Conservation (phyloP, 352 stramenopile species). For the Phytophthora parvispora region DNA sequence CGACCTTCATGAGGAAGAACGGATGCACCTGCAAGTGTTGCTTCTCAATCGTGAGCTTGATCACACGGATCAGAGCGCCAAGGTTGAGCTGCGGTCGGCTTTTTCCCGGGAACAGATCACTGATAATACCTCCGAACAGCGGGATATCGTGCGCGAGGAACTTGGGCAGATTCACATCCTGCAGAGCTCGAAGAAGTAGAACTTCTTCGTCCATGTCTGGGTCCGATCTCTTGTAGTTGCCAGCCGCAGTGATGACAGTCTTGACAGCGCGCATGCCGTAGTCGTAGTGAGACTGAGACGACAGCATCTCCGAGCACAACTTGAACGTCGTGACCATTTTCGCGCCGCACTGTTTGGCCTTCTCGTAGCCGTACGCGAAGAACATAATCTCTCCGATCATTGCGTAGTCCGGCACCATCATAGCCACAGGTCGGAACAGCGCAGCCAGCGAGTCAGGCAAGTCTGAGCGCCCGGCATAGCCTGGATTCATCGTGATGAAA, state of each 20-base stretch:
- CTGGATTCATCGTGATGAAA: slow-evolving; percentile 98
- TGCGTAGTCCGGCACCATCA: slow-evolving; percentile 98
- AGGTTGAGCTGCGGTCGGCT: slow-evolving; percentile 92
- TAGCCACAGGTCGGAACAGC: slow-evolving; percentile 96
- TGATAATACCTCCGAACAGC: slow-evolving; percentile 96
- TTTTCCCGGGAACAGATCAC: slow-evolving; percentile 95
- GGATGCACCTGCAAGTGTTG: slow-evolving; percentile 89
- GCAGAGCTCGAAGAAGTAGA: slow-evolving; percentile 92
- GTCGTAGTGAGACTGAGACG: slow-evolving; percentile 96
- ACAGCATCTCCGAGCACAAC: slow-evolving; percentile 96
- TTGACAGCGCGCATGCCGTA: slow-evolving; percentile 98
- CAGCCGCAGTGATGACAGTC: slow-evolving; percentile 95
- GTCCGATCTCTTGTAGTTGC: slow-evolving; percentile 95
- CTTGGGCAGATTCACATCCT: slow-evolving; percentile 97
- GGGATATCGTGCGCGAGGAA: slow-evolving; percentile 97
- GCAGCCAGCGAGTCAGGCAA: slow-evolving; percentile 96
- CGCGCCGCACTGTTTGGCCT: slow-evolving; percentile 93
- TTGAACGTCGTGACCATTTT: slow-evolving; percentile 98
- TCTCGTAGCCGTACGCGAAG: slow-evolving; percentile 96
- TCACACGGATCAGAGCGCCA: slow-evolving; percentile 81
- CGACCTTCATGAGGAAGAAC: slow-evolving; percentile 95
- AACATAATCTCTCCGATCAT: slow-evolving; percentile 98
- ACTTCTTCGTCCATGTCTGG: slow-evolving; percentile 96
- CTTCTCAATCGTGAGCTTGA: slow-evolving; percentile 91
- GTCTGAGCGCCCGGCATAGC: slow-evolving; percentile 95